These are phyloP conservation scores for Rhodotorula paludigena DNA, from an alignment of 768 basidiomycete species.

Conservation along the genomic window DNA sequence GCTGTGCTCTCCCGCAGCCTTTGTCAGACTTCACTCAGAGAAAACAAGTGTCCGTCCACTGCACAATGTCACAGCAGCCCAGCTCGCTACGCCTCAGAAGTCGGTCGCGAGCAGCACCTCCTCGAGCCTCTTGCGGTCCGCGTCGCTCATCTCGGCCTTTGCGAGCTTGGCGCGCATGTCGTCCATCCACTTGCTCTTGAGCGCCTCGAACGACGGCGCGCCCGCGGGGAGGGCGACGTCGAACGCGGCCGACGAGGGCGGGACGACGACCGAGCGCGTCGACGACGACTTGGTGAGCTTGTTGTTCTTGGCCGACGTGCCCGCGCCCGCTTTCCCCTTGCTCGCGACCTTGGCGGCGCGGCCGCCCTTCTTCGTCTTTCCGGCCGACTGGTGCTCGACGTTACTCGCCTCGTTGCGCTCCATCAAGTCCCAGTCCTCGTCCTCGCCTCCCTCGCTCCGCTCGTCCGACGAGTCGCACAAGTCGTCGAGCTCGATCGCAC, in stretches of 20 bases:
- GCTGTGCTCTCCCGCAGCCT: too few species aligned
- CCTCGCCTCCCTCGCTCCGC: neutral
- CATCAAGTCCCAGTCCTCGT: constrained; percentile 1
- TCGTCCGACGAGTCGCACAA: neutral
- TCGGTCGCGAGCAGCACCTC: neutral
- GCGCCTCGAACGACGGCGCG: neutral
- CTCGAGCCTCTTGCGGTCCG: constrained; percentile 5
- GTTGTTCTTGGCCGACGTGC: too few species aligned
- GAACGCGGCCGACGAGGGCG: neutral
- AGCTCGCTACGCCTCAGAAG: neutral
- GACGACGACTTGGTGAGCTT: neutral
- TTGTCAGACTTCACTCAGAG: too few species aligned
- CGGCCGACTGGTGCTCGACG: constrained; percentile 3
- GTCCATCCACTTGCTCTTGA: neutral
- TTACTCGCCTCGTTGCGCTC: constrained; percentile 2
- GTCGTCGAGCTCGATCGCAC: neutral
- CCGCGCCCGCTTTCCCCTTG: neutral
- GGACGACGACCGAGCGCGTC: neutral
- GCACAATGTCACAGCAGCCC: neutral
- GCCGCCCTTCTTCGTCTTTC: neutral
- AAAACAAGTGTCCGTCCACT: too few species aligned
- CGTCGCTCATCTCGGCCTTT: neutral
- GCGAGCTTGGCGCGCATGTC: neutral
- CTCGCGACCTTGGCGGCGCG: neutral
- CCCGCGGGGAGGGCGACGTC: neutral